Base-by-base conservation (phyloP, 306 rosid species). In the Trifolium fragiferum region DNA sequence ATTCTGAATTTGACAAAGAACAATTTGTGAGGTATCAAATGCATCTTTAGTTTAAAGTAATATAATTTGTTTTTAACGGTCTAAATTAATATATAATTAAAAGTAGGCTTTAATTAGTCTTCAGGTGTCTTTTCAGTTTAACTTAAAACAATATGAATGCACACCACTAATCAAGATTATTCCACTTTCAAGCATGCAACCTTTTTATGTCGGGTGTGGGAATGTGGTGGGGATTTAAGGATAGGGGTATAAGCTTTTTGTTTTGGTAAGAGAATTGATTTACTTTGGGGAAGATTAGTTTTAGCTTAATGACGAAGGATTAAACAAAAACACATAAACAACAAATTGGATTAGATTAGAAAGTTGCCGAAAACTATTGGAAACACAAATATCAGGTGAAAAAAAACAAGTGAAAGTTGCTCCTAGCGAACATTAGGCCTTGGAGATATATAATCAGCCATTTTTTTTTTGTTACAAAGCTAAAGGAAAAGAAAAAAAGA, bases 241-340 rank as follows among this genome's bases (percentile, higher is more conserved):
- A 60, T 30, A 58, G 53, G 70, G 66, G 60, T 53, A 30, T 30
- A 54, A 38, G 44, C 75, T 78, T 74, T 65, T 40, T 67, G 21
- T 27, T 47, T 19, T 20, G 70, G 84, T 49, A 68, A 49, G 67
- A 37, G 37, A 27, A 78, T 54, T 73, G 82, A 74, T 82, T 79
- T 72, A 49, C 10, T 9, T 78, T 27, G 50, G 79, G 68, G 68
- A 64, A 81, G 83, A 86, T 86, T 73, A 74, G 88, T 16, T 79
- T 86, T 93, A 89, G 85, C 98, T 93, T 93, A 93, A 85, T 84
- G 74, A 82, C 87, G 92, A 93, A 93, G 98, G 84, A 91, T 90
- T 90, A 87, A 88, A 82, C 89, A 59, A 73, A 79, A 76, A 61
- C 49, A 55, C 15, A 53, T 80, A 79, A 53, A 77, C 72, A 75